phyloP scores from a whole-genome alignment of 148 eudicot species.

The Selenicereus undatus region DNA sequence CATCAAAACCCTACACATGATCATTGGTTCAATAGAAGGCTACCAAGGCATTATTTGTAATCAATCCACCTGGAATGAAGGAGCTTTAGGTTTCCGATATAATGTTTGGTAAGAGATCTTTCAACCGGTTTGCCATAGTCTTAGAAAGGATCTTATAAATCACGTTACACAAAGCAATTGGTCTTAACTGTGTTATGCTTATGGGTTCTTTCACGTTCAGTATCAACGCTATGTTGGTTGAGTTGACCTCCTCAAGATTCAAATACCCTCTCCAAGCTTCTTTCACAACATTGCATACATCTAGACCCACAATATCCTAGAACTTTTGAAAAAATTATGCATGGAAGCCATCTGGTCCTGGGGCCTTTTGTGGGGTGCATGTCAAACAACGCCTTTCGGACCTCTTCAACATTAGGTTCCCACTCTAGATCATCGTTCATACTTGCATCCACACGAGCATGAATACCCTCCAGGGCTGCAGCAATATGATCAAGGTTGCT shows the following conservation, averaged over 20 bases:
- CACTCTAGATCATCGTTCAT: background rate
- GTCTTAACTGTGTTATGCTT: background rate
- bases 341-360: background rate
- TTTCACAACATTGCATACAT: background rate
- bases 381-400: background rate
- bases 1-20: too few relatives aligned
- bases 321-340: background rate
- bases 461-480: background rate
- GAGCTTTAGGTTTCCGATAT: background rate
- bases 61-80: background rate
- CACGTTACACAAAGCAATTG: background rate
- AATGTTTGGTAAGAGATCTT: background rate
- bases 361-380: background rate
- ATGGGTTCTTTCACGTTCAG: background rate
- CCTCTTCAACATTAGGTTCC: background rate
- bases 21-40: too few relatives aligned
- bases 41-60: too few relatives aligned
- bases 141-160: background rate
- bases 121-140: background rate
- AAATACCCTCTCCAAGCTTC: background rate
- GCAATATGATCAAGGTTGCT: too few relatives aligned
- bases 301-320: background rate
- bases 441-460: background rate
- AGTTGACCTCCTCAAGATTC: background rate
- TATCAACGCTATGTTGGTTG: background rate